Base-by-base conservation (phyloP, 139 green algal genomes). In the Mesostigma viride region DNA sequence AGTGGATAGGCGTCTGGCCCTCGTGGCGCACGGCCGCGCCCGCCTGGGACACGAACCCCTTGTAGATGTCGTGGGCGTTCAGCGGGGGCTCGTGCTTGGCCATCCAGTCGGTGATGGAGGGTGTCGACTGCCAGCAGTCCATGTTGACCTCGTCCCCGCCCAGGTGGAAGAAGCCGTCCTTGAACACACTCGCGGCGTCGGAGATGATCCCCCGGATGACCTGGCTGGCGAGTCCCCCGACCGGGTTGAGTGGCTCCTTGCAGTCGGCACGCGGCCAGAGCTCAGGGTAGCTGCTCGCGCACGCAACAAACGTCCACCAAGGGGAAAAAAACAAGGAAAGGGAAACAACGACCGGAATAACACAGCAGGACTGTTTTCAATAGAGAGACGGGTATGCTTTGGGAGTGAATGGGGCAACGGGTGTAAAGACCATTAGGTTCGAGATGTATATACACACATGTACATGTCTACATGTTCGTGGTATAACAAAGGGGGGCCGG, bases 91-190 rank as follows among this genome's bases (percentile, higher is more conserved):
- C 30, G 27, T 14, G 28, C 30, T 63, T 14, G 11, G 56, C 30
- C 56, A 63, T 8, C 56, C 56, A 63, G 11, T 8, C 56, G 11
- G 27, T 14, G 11, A 63, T 14, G 56, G 8, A 14, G 27, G 56
- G 56, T 8, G 56, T 63, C 11, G 11, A 22, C 56, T 8, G 8
- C 56, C 56, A 63, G 30, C 56, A 63, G 56, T 63, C 30, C 14
- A 58, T 71, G 24, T 72, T 47, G 30, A 71, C 65, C 22, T 71
- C 65, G 56, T 71, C 65, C 22, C 65, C 65, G 22, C 65, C 65
- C 5, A 71, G 57, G 31, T 71, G 65, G 11, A 71, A 8, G 4
- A 71, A 6, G 4, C n/a, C n/a, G 27, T 71, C 71, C 24, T 17
- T 17, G 27, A 71, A 70, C 22, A 69, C 31, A n/a, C 40, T 24